Conservation (phyloP, 192 early-diverging fungal genomes). For the Geranomyces variabilis region DNA sequence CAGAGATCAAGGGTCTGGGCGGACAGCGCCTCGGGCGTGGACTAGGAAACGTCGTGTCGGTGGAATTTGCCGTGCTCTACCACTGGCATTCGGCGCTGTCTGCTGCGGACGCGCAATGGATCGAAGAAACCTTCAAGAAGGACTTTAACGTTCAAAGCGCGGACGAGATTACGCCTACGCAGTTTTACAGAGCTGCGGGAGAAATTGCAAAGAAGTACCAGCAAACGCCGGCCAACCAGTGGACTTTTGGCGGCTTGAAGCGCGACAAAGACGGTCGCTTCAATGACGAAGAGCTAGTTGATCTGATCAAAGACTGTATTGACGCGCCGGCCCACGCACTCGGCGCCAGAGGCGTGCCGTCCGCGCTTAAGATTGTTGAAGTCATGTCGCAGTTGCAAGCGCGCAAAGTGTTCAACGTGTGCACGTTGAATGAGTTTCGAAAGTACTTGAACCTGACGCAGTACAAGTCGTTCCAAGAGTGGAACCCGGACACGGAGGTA, state of each 20-base stretch:
- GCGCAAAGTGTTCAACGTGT: constrained; percentile 14
- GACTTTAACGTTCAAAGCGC: not conserved
- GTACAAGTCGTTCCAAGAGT: constrained; percentile 20
- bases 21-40: constrained; percentile 43
- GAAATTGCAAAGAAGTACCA: not conserved
- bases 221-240: not conserved
- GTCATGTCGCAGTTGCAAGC: constrained; percentile 20
- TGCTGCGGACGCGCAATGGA: constrained; percentile 41
- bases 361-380: constrained; percentile 12
- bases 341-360: not conserved
- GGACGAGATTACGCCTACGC: constrained; percentile 2
- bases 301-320: constrained; percentile 13
- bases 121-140: constrained; percentile 9
- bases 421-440: constrained; percentile 10
- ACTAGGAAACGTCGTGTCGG: constrained; percentile 46
- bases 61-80: constrained; percentile 51
- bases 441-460: constrained; percentile 13
- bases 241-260: constrained; percentile 11
- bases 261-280: constrained; percentile 35
- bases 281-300: constrained; percentile 16
- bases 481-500: constrained; percentile 13
- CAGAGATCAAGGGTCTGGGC: not conserved
- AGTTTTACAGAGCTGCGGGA: constrained; percentile 2
- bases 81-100: constrained; percentile 55
- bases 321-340: constrained; percentile 1